Evolutionary conservation across 495 filamentous ascomycete genomes (phyloP), one percentile per base, ranked within the genome.

Genomic region (Penicillium bovifimosum): DNA sequence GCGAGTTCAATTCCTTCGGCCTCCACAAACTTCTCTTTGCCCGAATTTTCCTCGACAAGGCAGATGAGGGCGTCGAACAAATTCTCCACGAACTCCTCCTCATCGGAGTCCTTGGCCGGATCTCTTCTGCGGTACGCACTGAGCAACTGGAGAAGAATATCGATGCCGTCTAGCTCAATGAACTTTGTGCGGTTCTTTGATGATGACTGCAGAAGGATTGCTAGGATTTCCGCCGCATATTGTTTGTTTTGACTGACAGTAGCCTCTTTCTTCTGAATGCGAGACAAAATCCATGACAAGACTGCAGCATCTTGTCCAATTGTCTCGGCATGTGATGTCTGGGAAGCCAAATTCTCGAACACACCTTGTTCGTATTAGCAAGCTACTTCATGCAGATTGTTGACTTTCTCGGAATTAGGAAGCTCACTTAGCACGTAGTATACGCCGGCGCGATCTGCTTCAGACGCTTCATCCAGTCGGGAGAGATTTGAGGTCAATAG

Each of bases 81-180:
- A 54, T 97, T 96, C 65, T 96, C 90, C 43, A 93, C 85, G 65
- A 86, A 96, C 68, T 97, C 95, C 65, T 96, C 90, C 60, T 97
- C 95, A 41, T 92, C 84, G 7, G 86, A 86, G 29, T 90, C 89
- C 61, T 88, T 93, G 20, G 76, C 76, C 0, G 95, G 95, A 59
- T 99, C 93, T 27, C 83, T 81, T 69, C 87, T 89, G 16, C 95
- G 85, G 70, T 97, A 99, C n/a, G 86, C 71, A 33, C 89, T 86
- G 16, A 96, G 80, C 0, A 95, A 74, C 61, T 95, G 90, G 11
- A 97, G 79, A 57, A 96, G 72, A 11, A 77, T 64, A 57, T 99
- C 95, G 6, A 91, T 75, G 16, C 86, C 88, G 50, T 96, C 83
- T 2, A 87, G 63, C 9, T 70, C 66, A 42, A 79, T 76, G n/a